These are phyloP conservation scores for Tricholoma saponaceum DNA, from an alignment of 768 basidiomycete genomes.

Conservation along the genomic window DNA sequence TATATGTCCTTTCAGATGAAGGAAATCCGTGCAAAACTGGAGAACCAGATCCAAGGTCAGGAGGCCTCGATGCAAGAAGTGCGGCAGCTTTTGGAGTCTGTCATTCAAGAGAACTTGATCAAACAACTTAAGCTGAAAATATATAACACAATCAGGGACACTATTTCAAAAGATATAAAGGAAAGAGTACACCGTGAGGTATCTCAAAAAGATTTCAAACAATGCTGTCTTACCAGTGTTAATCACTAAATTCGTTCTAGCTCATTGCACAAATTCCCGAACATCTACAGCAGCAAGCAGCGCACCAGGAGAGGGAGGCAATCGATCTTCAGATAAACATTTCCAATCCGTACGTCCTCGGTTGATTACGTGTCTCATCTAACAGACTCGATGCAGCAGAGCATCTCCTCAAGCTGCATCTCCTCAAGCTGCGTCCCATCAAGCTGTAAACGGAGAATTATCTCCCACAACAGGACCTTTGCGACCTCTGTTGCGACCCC, in stretches of 20 bases:
- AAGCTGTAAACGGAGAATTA: constrained; percentile 34
- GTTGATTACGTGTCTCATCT: background rate
- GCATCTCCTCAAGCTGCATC: constrained; percentile 24
- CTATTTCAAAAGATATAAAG: constrained; percentile 33
- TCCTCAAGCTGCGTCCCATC: constrained; percentile 35
- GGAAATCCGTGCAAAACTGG: constrained; percentile 31
- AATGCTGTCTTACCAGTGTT: background rate
- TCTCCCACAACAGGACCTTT: constrained; percentile 38
- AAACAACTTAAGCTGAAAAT: constrained; percentile 36
- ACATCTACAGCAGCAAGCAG: constrained; percentile 33
- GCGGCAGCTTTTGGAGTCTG: constrained; percentile 28
- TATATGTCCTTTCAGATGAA: constrained; percentile 31
- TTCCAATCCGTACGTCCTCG: constrained; percentile 40
- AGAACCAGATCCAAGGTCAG: constrained; percentile 35
- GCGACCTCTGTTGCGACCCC: constrained; percentile 47
- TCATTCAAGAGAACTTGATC: constrained; percentile 38
- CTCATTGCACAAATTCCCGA: constrained; percentile 39
- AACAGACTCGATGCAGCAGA: constrained; percentile 29
- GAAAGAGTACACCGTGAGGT: constrained; percentile 42
- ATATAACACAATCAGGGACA: constrained; percentile 27
- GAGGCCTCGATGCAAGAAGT: constrained; percentile 33
- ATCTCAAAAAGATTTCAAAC: background rate
- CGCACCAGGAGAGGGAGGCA: constrained; percentile 39
- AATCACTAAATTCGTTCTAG: constrained; percentile 26
- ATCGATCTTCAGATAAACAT: constrained; percentile 39